A percentile compares a stretch with the other conserved stretches of the same genome.
These are phyloP conservation scores for Closterium sp. DNA, from an alignment of 139 green algal species.

Conservation along the genomic window DNA sequence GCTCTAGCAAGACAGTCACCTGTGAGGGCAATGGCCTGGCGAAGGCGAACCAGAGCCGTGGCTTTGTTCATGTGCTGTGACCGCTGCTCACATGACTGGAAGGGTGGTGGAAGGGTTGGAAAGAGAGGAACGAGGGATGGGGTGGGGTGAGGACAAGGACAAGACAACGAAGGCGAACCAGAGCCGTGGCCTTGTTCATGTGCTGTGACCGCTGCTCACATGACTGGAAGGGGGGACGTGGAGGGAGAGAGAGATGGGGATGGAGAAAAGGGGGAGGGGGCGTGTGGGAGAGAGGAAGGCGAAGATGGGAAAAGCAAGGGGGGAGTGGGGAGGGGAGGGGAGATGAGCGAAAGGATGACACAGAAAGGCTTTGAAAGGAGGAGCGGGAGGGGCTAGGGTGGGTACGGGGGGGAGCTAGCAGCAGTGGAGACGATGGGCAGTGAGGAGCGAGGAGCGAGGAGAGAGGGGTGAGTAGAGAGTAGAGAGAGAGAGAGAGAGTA, in stretches of 20 bases:
- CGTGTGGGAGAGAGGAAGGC: not conserved
- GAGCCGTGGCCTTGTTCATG: slow-evolving; percentile 35
- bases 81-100: slow-evolving; percentile 41
- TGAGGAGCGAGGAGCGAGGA: too few species aligned
- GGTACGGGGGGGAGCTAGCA: not conserved
- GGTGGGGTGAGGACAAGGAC: too few species aligned
- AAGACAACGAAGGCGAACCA: slow-evolving; percentile 46
- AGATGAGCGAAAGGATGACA: too few species aligned
- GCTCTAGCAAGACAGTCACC: too few species aligned
- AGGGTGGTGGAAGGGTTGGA: not conserved
- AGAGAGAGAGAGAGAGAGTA: not conserved
- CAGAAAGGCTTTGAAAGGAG: too few species aligned
- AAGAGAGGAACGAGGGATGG: too few species aligned
- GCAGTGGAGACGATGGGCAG: too few species aligned
- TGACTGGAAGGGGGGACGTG: too few species aligned
- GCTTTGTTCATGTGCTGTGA: slow-evolving; percentile 49
- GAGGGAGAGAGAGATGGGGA: not conserved
- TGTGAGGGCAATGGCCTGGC: slow-evolving; percentile 41
- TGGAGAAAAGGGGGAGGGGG: not conserved
- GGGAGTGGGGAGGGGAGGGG: not conserved
- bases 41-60: slow-evolving; percentile 40
- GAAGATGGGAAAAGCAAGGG: not conserved
- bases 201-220: slow-evolving; percentile 53
- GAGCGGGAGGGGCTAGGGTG: not conserved
- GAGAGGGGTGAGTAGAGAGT: not conserved